Base-by-base conservation (phyloP, 2,329 filamentous ascomycete species). In the Aspergillus aculeatus region DNA sequence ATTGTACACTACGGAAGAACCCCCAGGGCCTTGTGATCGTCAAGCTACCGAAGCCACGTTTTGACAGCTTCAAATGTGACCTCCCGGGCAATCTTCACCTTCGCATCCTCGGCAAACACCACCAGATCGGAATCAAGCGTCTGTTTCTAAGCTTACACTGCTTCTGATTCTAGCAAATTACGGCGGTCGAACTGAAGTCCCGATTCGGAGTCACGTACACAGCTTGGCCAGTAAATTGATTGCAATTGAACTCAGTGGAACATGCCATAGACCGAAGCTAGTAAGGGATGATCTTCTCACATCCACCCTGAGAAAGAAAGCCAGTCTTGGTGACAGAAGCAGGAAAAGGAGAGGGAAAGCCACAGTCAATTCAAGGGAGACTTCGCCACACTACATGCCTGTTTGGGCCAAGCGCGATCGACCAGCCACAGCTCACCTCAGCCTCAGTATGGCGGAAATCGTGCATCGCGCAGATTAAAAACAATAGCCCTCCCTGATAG, bases 301-400 rank as follows among this genome's bases (percentile, higher is more conserved):
- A 35, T 16, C 32, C 32, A 4, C 32, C 32, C 11, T 16, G 53
- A 55, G 23, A 31, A n/a, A 48, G n/a, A 12, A 23, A 29, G 38
- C 32, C 26, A 19, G 9, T 32, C n/a, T 23, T 38, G 10, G n/a
- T 19, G 32, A 38, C 52, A 54, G 24, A 21, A 47, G 26, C 21
- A 31, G 41, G 11, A 55, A 21, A 14, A 48, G 6, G 19, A 11
- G 31, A 3, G 21, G 23, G 19, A 44, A 21, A n/a, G 38, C 52
- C 24, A 29, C 38, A 48, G 47, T 19, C 41, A 19, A 44, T 44
- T 24, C 41, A 55, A 41, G 53, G 53, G 44, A 23, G 47, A 32
- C 53, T 48, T 55, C 53, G 53, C 53, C 53, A 55, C 53, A 55
- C 53, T 47, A 54, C 19, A 55, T 55, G 29, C 53, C 53, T 31